Conservation (phyloP, 371 early-diverging fungal species). For the Syncephalastrum racemosum region DNA sequence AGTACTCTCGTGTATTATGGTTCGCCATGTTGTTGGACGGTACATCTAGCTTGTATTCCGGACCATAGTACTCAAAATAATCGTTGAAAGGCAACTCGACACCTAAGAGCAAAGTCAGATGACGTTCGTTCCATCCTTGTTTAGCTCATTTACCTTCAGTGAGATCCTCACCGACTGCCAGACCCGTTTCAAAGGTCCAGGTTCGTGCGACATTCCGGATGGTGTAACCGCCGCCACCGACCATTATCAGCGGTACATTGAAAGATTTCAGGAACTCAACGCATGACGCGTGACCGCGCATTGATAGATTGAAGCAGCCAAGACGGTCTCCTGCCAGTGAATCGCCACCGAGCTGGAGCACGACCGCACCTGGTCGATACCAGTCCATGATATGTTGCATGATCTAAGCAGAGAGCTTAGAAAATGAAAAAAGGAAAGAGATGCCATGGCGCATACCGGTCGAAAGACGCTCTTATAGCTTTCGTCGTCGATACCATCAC, state of each 20-base stretch:
- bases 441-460: slow-evolving; percentile 40
- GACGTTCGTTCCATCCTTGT: slow-evolving; percentile 1
- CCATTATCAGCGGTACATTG: slow-evolving; percentile 83
- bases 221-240: slow-evolving; percentile 99
- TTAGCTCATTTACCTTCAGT: slow-evolving; percentile 21
- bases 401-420: slow-evolving; percentile 6
- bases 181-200: slow-evolving; percentile 96
- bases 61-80: slow-evolving; percentile 94
- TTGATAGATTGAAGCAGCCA: slow-evolving; percentile 97
- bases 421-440: neutral
- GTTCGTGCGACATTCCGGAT: slow-evolving; percentile 94
- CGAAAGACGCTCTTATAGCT: slow-evolving; percentile 77
- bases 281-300: slow-evolving; percentile 82
- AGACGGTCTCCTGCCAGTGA: slow-evolving; percentile 96
- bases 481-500: slow-evolving; percentile 95
- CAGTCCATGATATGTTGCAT: slow-evolving; percentile 72
- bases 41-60: slow-evolving; percentile 93
- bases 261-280: slow-evolving; percentile 88
- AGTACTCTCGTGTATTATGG: slow-evolving; percentile 86
- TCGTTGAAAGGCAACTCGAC: slow-evolving; percentile 91
- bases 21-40: slow-evolving; percentile 96
- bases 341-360: slow-evolving; percentile 98
- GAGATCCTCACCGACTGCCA: slow-evolving; percentile 69
- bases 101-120: neutral
- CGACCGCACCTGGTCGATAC: slow-evolving; percentile 93